Conservation (phyloP, 179 eudicot species). For the Carnegiea gigantea region DNA sequence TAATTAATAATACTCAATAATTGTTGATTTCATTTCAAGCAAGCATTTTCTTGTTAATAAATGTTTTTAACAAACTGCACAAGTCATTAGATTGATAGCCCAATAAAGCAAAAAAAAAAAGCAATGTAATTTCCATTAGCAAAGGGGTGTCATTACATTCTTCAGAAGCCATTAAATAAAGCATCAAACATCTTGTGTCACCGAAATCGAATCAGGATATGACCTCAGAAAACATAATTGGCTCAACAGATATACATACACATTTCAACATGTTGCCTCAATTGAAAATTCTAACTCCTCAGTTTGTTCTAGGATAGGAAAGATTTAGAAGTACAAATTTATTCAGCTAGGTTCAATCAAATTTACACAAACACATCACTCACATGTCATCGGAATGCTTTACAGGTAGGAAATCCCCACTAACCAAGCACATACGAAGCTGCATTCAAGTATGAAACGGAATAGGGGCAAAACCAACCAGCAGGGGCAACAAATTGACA, state of each 20-base stretch:
- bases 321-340: not conserved
- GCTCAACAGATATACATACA: not conserved
- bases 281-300: not conserved
- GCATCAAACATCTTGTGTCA: not conserved
- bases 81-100: not conserved
- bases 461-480: too few species aligned
- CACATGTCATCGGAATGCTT: too few species aligned
- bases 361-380: too few species aligned
- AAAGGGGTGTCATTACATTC: not conserved
- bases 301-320: not conserved
- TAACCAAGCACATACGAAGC: too few species aligned
- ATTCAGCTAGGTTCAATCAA: not conserved
- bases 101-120: too few species aligned
- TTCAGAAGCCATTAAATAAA: not conserved
- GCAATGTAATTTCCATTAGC: not conserved
- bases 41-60: not conserved
- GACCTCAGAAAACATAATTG: not conserved
- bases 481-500: too few species aligned
- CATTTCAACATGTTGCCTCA: too few species aligned
- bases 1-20: not conserved
- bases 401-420: too few species aligned
- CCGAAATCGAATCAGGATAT: not conserved
- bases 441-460: too few species aligned
- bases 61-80: not conserved
- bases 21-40: conserved; percentile 1